A percentile compares a stretch with the other conserved stretches of the same genome.
Evolutionary conservation across 2,329 filamentous ascomycete genomes (phyloP).

Genomic region (Laburnicola sp.): DNA sequence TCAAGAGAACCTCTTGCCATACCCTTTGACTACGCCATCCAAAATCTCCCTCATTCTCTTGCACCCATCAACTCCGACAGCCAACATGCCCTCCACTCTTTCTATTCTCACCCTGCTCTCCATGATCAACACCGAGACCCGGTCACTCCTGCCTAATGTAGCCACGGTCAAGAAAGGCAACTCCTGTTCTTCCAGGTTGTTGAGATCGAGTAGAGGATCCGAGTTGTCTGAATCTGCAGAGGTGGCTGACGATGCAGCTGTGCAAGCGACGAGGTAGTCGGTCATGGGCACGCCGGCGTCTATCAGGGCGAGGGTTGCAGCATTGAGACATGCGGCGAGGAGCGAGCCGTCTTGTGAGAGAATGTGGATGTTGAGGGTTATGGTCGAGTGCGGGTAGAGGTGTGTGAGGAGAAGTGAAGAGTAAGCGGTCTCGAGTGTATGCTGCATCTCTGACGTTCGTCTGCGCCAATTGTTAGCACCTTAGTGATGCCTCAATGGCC

Average conservation of each 20-base stretch:
- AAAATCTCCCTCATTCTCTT: slow-evolving; percentile 80
- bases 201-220: slow-evolving; percentile 79
- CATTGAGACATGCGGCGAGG: slow-evolving; percentile 87
- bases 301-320: slow-evolving; percentile 84
- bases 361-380: slow-evolving; percentile 81
- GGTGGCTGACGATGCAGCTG: slow-evolving; percentile 75
- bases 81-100: slow-evolving; percentile 87
- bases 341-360: slow-evolving; percentile 88
- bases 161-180: slow-evolving; percentile 86
- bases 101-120: slow-evolving; percentile 84
- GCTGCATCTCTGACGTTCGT: slow-evolving; percentile 77
- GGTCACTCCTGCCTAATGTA: slow-evolving; percentile 73
- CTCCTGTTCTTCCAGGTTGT: slow-evolving; percentile 80
- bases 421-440: slow-evolving; percentile 77
- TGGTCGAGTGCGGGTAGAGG: slow-evolving; percentile 84
- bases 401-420: slow-evolving; percentile 78
- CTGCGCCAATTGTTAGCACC: slow-evolving; percentile 53
- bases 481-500: background rate
- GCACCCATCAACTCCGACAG: slow-evolving; percentile 88
- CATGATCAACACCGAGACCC: slow-evolving; percentile 77
- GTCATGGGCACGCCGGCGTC: slow-evolving; percentile 96
- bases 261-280: slow-evolving; percentile 86
- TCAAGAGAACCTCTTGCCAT: slow-evolving; percentile 38
- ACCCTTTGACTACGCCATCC: slow-evolving; percentile 68
- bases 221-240: slow-evolving; percentile 55